A percentile compares a stretch with the other conserved stretches of the same genome.
phyloP scores from a whole-genome alignment of 179 eudicot species.

The Amaranthus tricolor region DNA sequence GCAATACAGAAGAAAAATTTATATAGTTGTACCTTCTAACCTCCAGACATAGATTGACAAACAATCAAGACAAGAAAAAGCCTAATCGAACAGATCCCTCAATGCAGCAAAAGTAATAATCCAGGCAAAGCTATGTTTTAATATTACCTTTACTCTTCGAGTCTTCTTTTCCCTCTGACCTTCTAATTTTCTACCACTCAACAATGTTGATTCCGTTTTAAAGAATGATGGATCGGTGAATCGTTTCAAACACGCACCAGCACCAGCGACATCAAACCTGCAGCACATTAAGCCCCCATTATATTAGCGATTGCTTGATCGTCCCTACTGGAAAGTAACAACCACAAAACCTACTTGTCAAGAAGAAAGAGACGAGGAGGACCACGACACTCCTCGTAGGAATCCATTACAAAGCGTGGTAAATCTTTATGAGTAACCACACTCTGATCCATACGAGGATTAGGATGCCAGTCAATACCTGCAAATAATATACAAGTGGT shows the following conservation, averaged over 20 bases:
- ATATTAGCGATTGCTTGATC: not conserved
- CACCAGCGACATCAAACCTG: slow-evolving; percentile 98
- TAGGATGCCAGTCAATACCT: slow-evolving; percentile 92
- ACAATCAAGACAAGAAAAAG: not conserved
- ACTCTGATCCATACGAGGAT: slow-evolving; percentile 61
- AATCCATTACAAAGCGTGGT: slow-evolving; percentile 97
- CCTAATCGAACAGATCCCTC: not conserved
- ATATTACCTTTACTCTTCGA: slow-evolving; percentile 75
- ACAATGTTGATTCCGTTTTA: slow-evolving; percentile 52
- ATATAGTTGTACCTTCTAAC: not conserved
- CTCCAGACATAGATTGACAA: not conserved
- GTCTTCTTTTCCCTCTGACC: slow-evolving; percentile 74
- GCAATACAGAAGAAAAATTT: not conserved
- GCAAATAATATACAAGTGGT: slow-evolving; percentile 24
- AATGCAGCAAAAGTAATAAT: not conserved
- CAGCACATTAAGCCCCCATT: slow-evolving; percentile 12
- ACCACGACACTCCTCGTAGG: slow-evolving; percentile 93
- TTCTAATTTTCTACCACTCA: slow-evolving; percentile 50
- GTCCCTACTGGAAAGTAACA: slow-evolving; percentile 7
- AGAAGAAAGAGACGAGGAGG: slow-evolving; percentile 95
- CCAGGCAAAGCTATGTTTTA: not conserved
- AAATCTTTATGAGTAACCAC: slow-evolving; percentile 64
- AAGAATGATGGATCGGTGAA: slow-evolving; percentile 94
- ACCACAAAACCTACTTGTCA: slow-evolving; percentile 64
- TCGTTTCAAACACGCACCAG: slow-evolving; percentile 96